Evolutionary conservation across 2,329 filamentous ascomycete genomes (phyloP), one percentile per base, ranked within the genome.

Genomic region (Calonectria pseudoreteaudii): DNA sequence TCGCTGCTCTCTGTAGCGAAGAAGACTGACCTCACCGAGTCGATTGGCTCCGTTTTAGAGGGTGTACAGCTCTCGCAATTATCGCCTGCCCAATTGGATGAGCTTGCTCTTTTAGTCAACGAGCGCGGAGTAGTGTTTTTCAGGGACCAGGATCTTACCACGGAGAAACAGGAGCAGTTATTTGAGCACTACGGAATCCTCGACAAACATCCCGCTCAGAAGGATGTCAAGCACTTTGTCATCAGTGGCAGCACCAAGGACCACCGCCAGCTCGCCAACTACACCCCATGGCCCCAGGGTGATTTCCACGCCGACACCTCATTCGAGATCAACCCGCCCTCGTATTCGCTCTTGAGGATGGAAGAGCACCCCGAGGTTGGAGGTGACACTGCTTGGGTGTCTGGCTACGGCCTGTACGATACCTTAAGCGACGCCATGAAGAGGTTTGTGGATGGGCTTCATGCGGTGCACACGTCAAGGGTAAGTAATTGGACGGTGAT

Each of bases 251-350:
- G 85, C 74, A 82, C 79, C 2, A 84, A 86, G 31, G 86, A 89
- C 74, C 85, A 87, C 75, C 86, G 87, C 13, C 84, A 86, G 71
- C 79, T 86, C 2, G 75, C 82, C 1, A 86, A 84, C 31, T 88
- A 88, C 77, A 89, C 87, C 0, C 73, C 68, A 1, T 76, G 73
- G 75, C 73, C 73, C 0, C 73, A 72, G 10, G 70, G 72, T 5
- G 87, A 88, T 60, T 89, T 86, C 73, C 87, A 89, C 71, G 86
- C 87, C 34, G 88, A 90, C 77, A 88, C 87, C 1, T 87, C 85
- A 0, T 89, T 88, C 74, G 87, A 89, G 77, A 83, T 88, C 72
- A 89, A 89, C 73, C 87, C 87, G 2, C 88, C 88, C 0, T 86
- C 85, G 1, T 89, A 89, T 74, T 88, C 87, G 1, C 76, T 89